Evolutionary conservation across 768 basidiomycete species (phyloP), one percentile per base, ranked within the genome.

Genomic region (Calocera viscosa): DNA sequence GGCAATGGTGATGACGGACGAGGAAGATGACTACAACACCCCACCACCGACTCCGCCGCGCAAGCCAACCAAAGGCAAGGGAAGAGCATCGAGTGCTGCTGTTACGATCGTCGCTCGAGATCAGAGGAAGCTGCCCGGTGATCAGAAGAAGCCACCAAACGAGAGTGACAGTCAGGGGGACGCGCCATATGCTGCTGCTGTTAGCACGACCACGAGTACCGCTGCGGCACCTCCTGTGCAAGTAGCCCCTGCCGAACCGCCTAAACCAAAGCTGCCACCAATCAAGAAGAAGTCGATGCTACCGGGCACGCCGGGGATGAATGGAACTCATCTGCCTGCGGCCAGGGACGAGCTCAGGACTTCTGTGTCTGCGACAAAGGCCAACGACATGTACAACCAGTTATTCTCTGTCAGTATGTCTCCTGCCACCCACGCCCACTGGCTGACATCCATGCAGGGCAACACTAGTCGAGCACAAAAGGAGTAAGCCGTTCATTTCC

Each of bases 61-160:
- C 67, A 68, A 14, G 70, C 69, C 66, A 40, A 66, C 32, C 32
- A 43, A 64, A 73, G 70, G 66, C 66, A 68, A 34, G 47, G 69
- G n/a, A 76, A 76, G 65, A 73, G 68, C 38, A 78, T 71, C 49
- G 80, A 78, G 70, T 34, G 76, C 73, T 66, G 72, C 75, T 66
- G 79, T 74, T 63, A 76, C 78, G 39, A 73, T 80, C n/a, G 41
- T 72, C 66, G 75, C 78, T 49, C 79, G 76, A 68, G 80, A 81
- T 69, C 80, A 81, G 68, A 75, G 81, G 53, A 80, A 76, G 68
- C 67, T 64, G 17, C 66, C 64, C 5, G 65, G 60, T 19, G 41
- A 28, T 28, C 53, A 49, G 26, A 24, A 49, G 53, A 28, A 66
- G 33, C 19, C 24, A 41, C 64, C 64, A 14, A 11, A 64, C 7